These are phyloP conservation scores for Leccinum subgranulosum DNA, from an alignment of 768 basidiomycete species.

Conservation along the genomic window DNA sequence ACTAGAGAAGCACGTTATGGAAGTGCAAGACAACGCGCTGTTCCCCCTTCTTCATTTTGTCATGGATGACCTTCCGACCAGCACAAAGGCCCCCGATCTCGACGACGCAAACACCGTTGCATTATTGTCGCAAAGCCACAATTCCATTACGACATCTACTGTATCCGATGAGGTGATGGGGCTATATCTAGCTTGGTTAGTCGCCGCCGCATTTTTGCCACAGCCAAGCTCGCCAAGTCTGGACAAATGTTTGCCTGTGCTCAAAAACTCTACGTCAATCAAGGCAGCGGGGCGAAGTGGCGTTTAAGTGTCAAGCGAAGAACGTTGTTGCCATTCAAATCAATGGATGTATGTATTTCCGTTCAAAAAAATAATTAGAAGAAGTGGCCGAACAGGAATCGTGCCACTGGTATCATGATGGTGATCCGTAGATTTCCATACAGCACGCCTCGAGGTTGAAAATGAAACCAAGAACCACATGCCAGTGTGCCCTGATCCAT, in stretches of 20 bases:
- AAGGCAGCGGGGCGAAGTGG: slow-evolving; percentile 71
- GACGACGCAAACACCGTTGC: slow-evolving; percentile 82
- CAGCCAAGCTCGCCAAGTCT: slow-evolving; percentile 40
- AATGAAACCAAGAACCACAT: not conserved
- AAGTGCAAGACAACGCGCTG: slow-evolving; percentile 91
- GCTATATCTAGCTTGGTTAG: slow-evolving; percentile 88
- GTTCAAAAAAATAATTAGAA: not conserved
- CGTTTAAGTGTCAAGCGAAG: not conserved
- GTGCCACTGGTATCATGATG: not conserved
- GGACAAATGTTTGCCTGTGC: slow-evolving; percentile 46
- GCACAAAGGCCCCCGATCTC: slow-evolving; percentile 89
- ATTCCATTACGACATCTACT: slow-evolving; percentile 41
- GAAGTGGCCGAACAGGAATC: not conserved
- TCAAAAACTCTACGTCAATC: slow-evolving; percentile 38
- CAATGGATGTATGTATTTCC: not conserved
- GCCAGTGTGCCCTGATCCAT: not conserved
- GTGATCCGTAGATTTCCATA: not conserved
- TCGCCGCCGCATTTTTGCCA: slow-evolving; percentile 79
- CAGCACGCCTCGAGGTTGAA: not conserved
- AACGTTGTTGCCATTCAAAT: not conserved
- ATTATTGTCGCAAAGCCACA: slow-evolving; percentile 46
- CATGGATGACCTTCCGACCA: slow-evolving; percentile 93
- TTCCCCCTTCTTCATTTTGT: slow-evolving; percentile 98
- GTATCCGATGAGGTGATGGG: slow-evolving; percentile 80
- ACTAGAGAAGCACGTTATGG: slow-evolving; percentile 94